Conservation (phyloP, 805 yeast genomes). For the Pachysolen tannophilus region DNA sequence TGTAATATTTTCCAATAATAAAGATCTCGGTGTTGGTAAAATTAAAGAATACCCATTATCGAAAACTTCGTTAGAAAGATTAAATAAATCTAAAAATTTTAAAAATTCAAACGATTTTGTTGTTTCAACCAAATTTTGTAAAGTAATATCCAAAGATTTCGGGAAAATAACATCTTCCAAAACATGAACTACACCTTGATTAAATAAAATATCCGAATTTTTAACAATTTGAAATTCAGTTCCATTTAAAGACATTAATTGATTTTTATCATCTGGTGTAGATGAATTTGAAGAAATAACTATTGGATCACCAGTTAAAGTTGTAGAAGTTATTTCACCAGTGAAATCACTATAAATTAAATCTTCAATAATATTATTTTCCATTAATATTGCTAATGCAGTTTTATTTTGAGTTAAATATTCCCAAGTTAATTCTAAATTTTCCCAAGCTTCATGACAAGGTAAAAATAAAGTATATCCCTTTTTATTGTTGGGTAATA, state of each 20-base stretch:
- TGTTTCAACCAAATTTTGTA: slow-evolving; percentile 47
- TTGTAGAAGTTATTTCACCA: slow-evolving; percentile 19
- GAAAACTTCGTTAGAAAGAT: slow-evolving; percentile 31
- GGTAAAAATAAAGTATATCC: slow-evolving; percentile 81
- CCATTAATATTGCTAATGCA: slow-evolving; percentile 43
- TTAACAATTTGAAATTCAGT: slow-evolving; percentile 27
- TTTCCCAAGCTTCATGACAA: slow-evolving; percentile 65
- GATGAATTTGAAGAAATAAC: slow-evolving; percentile 11
- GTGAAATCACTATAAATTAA: slow-evolving; percentile 60
- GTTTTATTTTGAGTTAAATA: slow-evolving; percentile 47
- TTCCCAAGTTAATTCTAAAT: slow-evolving; percentile 48
- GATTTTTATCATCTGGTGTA: slow-evolving; percentile 13
- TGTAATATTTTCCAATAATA: slow-evolving; percentile 43
- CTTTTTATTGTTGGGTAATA: slow-evolving; percentile 37
- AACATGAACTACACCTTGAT: slow-evolving; percentile 81
- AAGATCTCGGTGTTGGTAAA: slow-evolving; percentile 58
- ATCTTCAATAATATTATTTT: slow-evolving; percentile 52
- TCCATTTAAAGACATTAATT: slow-evolving; percentile 21
- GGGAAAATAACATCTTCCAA: slow-evolving; percentile 54
- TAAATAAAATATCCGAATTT: slow-evolving; percentile 63
- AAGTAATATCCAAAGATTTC: slow-evolving; percentile 37
- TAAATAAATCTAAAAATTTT: slow-evolving; percentile 38
- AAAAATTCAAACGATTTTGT: slow-evolving; percentile 40
- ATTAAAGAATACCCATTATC: slow-evolving; percentile 50
- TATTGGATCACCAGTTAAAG: slow-evolving; percentile 20